Base-by-base conservation (phyloP, 176 grass and related monocot species). In the Cenchrus purpureus region DNA sequence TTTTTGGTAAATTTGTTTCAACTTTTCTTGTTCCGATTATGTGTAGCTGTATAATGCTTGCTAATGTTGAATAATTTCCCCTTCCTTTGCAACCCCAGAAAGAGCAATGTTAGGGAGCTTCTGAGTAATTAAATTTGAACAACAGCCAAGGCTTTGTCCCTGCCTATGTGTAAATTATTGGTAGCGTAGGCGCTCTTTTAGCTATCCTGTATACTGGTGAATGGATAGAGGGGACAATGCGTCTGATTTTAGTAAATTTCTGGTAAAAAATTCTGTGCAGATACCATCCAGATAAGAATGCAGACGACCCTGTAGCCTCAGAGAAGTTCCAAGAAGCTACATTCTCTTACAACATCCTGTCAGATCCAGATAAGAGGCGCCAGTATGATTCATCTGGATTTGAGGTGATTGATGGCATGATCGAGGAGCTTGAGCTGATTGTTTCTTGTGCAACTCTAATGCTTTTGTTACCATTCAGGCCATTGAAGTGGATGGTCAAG, bases 251-350 rank as follows among this genome's bases (percentile, higher is more conserved):
- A 74, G 7, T 63, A 75, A 29, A 80, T 68, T 61, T 74, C 17
- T 72, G 50, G 5, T 78, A 68, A 74, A 4, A 19, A 29, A 20
- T 49, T 2, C 48, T 14, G 11, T 69, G 53, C 79, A 99, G 97
- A 79, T 99, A 99, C 62, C 97, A 99, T 88, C 97, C 97, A 50
- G 97, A 99, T 79, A 99, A 99, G 87, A 99, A 99, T 73, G 94
- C 93, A 55, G 89, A 99, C 54, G 94, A 99, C 68, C 94, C 97
- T 48, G 84, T 91, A 57, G 94, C 97, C 51, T 95, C 91, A 31
- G 97, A 96, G 73, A 86, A 92, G 61, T 99, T 99, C 78, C 91
- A 96, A 82, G 97, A 99, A 81, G 94, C 94, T 37, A 99, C 97
- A 86, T 99, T 96, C 90, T 99, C 97, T n/a, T 96, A 99, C 65